Percentiles rank a stretch among this genome's conserved stretches.
phyloP scores from a whole-genome alignment of 441 rosid genomes.

The Populus hybrid region DNA sequence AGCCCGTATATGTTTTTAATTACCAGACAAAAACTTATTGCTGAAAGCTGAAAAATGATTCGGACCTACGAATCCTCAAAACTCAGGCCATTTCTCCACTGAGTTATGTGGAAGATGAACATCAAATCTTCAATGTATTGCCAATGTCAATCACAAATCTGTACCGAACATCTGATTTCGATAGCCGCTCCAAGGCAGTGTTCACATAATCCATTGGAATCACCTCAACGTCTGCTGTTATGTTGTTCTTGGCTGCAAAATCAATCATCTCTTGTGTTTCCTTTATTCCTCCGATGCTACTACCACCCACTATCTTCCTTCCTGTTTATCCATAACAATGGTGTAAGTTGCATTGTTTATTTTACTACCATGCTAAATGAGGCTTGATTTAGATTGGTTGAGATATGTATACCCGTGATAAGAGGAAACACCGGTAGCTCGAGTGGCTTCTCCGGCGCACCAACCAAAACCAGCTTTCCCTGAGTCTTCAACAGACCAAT shows the following conservation, averaged over 20 bases:
- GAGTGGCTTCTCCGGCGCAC: slow-evolving; percentile 45
- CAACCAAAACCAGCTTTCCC: slow-evolving; percentile 55
- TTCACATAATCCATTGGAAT: slow-evolving; percentile 45
- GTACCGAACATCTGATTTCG: slow-evolving; percentile 49
- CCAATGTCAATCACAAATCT: slow-evolving; percentile 60
- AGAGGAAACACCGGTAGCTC: slow-evolving; percentile 47
- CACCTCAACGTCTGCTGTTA: slow-evolving; percentile 53
- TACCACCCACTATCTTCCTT: slow-evolving; percentile 45
- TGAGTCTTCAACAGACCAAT: slow-evolving; percentile 42
- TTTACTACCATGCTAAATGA: too few species aligned
- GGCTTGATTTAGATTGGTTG: too few species aligned
- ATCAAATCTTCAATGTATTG: slow-evolving; percentile 22
- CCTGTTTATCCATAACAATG: slow-evolving; percentile 20
- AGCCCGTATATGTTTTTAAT: slow-evolving; percentile 59
- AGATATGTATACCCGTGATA: slow-evolving; percentile 26
- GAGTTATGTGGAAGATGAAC: background rate
- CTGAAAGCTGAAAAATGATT: background rate
- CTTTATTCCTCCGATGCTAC: slow-evolving; percentile 45
- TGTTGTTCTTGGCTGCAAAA: slow-evolving; percentile 47
- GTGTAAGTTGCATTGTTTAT: too few species aligned
- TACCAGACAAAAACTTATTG: slow-evolving; percentile 28
- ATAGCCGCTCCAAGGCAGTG: slow-evolving; percentile 50
- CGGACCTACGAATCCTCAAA: background rate
- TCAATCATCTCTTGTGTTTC: slow-evolving; percentile 48
- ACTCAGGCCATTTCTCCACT: background rate